Evolutionary conservation across 495 filamentous ascomycete species (phyloP), one percentile per base, ranked within the genome.

Genomic region (Daldinia concentrica): DNA sequence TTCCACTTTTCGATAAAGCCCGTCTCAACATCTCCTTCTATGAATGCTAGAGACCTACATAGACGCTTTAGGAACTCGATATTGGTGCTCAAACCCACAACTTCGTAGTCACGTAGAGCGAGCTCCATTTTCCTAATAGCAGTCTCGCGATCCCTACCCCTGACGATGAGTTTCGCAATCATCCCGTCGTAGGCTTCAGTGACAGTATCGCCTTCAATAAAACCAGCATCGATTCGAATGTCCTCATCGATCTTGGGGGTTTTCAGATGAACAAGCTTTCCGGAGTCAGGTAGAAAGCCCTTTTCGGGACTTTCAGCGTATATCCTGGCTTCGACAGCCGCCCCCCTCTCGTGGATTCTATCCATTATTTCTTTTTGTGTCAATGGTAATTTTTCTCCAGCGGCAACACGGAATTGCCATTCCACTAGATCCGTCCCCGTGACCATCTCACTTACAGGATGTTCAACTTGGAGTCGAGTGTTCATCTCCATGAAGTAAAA

Each of bases 401-500:
- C 92, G 2, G 95, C 95, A 8, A 98, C 90, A 61, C 94, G 87
- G 68, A 99, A 90, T 79, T 99, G 95, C 96, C 96, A 98, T 68
- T 93, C 89, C 14, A 99, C 95, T 30, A 99, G 84, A 77, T 99
- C 95, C 69, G 94, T 91, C 15, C 94, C 95, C 14, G 94, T 98
- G 32, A 98, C 91, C 90, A 94, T 95, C 80, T 99, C 95, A 3
- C 93, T 98, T 22, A 98, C 95, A 8, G 95, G 96, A 73, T 99
- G 95, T 79, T 99, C 95, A 24, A 99, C 95, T 77, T 99, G 95
- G 8, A 99, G 85, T 58, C 95, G 87, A 0, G 95, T 98, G 81
- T 99, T 99, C 95, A 98, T 98, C 81, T 99, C 95, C 95, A 99
- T 98, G 81, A 99, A 99, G 83, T 93, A 99, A 80, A 98, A 98